Conservation (phyloP, 768 basidiomycete species). For the Lyophyllum atratum region DNA sequence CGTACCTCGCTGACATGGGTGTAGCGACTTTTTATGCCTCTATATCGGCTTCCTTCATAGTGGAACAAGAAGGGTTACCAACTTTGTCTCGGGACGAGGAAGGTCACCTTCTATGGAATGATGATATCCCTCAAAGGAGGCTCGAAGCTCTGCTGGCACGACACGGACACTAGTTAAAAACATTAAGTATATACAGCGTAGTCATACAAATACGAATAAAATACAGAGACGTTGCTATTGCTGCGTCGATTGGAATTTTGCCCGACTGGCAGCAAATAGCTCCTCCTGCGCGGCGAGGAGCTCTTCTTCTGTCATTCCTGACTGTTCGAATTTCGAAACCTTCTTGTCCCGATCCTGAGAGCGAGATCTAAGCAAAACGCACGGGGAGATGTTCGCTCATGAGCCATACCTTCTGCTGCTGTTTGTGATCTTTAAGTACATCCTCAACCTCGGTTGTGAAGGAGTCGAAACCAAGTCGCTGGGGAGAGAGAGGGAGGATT, state of each 20-base stretch:
- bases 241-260: slow-evolving; percentile 69
- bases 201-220: slow-evolving; percentile 24
- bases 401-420: slow-evolving; percentile 80
- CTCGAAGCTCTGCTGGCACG: slow-evolving; percentile 52
- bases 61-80: slow-evolving; percentile 84
- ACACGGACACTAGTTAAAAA: slow-evolving; percentile 32
- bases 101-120: slow-evolving; percentile 61
- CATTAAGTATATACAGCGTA: slow-evolving; percentile 37
- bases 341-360: slow-evolving; percentile 87
- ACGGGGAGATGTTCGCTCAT: background rate
- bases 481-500: slow-evolving; percentile 4
- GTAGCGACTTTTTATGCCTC: slow-evolving; percentile 73
- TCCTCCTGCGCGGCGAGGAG: slow-evolving; percentile 85
- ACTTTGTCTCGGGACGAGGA: slow-evolving; percentile 33
- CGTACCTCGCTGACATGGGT: background rate
- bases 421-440: slow-evolving; percentile 94
- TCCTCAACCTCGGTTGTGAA: slow-evolving; percentile 91
- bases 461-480: slow-evolving; percentile 92
- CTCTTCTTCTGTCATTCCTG: slow-evolving; percentile 90
- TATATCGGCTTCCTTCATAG: slow-evolving; percentile 79
- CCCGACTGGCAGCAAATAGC: slow-evolving; percentile 90
- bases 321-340: slow-evolving; percentile 84
- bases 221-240: slow-evolving; percentile 35
- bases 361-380: slow-evolving; percentile 2
- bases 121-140: slow-evolving; percentile 60